phyloP scores from a whole-genome alignment of 208 protist species.

The Leishmania tropica region DNA sequence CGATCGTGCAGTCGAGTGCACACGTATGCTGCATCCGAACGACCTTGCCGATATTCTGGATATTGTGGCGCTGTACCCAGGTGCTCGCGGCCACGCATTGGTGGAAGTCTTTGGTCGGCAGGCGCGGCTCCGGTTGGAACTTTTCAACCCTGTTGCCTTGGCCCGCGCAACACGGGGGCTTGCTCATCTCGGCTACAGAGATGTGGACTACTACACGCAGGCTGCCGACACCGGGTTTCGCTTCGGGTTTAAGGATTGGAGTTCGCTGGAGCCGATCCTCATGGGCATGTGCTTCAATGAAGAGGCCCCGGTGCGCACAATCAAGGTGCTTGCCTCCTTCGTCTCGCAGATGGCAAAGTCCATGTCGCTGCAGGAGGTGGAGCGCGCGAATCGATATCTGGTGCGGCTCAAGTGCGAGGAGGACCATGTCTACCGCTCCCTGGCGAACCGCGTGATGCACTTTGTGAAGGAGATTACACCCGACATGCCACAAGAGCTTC shows the following conservation, averaged over 20 bases:
- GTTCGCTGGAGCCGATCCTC: constrained; percentile 71
- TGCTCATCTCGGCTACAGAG: constrained; percentile 74
- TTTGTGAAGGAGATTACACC: constrained; percentile 92
- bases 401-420: constrained; percentile 76
- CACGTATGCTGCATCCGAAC: constrained; percentile 54
- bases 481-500: constrained; percentile 86
- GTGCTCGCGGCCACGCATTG: constrained; percentile 62
- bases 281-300: constrained; percentile 68
- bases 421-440: constrained; percentile 77
- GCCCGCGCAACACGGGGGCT: constrained; percentile 59
- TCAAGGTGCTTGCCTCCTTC: constrained; percentile 69
- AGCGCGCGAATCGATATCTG: constrained; percentile 88
- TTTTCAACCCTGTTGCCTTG: constrained; percentile 63
- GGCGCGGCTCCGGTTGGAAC: constrained; percentile 67
- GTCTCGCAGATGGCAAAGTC: constrained; percentile 69
- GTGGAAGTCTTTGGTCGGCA: constrained; percentile 76
- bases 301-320: constrained; percentile 34
- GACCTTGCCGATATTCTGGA: constrained; percentile 77
- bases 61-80: constrained; percentile 69
- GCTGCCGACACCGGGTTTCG: constrained; percentile 72
- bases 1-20: constrained; percentile 67
- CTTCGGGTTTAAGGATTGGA: constrained; percentile 82
- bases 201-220: constrained; percentile 72
- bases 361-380: constrained; percentile 76
- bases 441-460: constrained; percentile 75